Base-by-base conservation (phyloP, 179 eudicot genomes). In the Gypsophila paniculata region DNA sequence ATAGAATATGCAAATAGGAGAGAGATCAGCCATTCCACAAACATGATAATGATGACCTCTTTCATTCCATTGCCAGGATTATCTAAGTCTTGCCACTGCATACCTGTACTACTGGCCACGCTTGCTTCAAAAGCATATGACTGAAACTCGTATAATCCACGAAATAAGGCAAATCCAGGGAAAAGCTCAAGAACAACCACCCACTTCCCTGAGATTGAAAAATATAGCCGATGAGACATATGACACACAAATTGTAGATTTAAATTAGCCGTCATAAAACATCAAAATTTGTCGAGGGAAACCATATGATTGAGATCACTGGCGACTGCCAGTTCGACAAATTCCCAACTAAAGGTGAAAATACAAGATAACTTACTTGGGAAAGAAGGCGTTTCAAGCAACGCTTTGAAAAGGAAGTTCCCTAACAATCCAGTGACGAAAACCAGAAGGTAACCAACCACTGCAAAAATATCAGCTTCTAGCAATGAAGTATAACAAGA, bases 121-220 rank as follows among this genome's bases (percentile, higher is more conserved):
- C 72, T 75, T 78, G 86, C 90, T 36, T 34, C 68, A 65, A 78
- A 74, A 7, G 95, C 70, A 84, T 86, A 87, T 52, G 77, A 77
- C 48, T 85, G 74, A 63, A 91, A 79, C 75, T 87, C 95, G 73
- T 83, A 86, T 57, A 91, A 63, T 17, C 93, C 96, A 42, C 90
- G 89, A 71, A 74, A 91, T 72, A 89, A 80, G 12, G 91, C 74
- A 76, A 91, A 89, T 23, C 95, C 92, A 60, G 95, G 97, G 82
- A 74, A 91, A 76, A 91, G 70, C 75, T 91, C 97, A 85, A 91
- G 85, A 62, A 83, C 84, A 73, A 82, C 65, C 32, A 89, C 81
- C 91, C 97, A 88, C 72, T 76, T 80, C 80, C 87, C 97, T 91
- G 58, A 70, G 48, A 80, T 34, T 7, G 17, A n/a, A 26, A 36